Percentiles rank a stretch among this genome's conserved stretches.
Evolutionary conservation across 1,284 basidiomycete species (phyloP).

Genomic region (Ustilago trichophora): DNA sequence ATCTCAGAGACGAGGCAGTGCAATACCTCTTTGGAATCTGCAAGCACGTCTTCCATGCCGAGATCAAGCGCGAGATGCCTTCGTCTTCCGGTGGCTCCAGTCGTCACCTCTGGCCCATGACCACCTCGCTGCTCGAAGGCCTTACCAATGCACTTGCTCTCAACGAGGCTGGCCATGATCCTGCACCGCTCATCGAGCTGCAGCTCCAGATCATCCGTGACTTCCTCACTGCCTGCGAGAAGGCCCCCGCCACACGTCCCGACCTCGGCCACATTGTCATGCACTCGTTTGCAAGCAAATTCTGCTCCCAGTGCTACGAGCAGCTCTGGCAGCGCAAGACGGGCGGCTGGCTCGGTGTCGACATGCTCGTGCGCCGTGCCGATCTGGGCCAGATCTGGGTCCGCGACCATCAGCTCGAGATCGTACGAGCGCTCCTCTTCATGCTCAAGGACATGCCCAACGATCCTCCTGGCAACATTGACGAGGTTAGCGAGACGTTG

Average conservation of each 20-base stretch:
- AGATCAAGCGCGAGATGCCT: constrained; percentile 68
- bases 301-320: constrained; percentile 66
- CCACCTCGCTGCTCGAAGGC: constrained; percentile 59
- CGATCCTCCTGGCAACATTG: constrained; percentile 84
- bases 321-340: constrained; percentile 65
- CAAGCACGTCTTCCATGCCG: constrained; percentile 73
- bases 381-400: constrained; percentile 78
- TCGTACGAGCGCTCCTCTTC: constrained; percentile 88
- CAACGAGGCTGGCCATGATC: constrained; percentile 63
- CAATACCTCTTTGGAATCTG: constrained; percentile 76
- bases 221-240: constrained; percentile 52
- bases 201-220: constrained; percentile 55
- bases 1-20: constrained; percentile 77
- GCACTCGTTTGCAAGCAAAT: constrained; percentile 61
- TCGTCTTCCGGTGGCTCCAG: constrained; percentile 68
- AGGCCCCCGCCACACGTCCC: constrained; percentile 50
- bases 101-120: constrained; percentile 72
- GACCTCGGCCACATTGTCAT: constrained; percentile 59
- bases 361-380: constrained; percentile 59
- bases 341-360: constrained; percentile 65
- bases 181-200: constrained; percentile 50
- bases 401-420: constrained; percentile 86
- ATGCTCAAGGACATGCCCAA: constrained; percentile 94
- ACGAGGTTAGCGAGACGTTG: constrained; percentile 81
- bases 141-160: constrained; percentile 55